These are phyloP conservation scores for Populus tremula DNA, from an alignment of 345 rosid genomes.

Conservation along the genomic window DNA sequence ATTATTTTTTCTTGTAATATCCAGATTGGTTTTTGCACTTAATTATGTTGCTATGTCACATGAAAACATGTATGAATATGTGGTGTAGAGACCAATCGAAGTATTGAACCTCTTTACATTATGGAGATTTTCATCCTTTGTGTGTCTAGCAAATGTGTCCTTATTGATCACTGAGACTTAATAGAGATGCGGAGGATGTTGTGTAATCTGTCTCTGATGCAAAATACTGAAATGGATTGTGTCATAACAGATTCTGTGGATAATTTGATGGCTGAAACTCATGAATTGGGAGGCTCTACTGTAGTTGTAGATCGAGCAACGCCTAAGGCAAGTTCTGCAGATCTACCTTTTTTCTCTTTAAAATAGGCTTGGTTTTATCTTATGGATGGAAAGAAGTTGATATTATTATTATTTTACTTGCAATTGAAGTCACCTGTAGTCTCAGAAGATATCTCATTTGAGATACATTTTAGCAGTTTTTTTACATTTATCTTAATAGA, in stretches of 20 bases:
- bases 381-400: not conserved
- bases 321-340: conserved; percentile 58
- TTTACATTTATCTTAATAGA: not conserved
- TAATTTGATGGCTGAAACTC: conserved; percentile 78
- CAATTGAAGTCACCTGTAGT: not conserved
- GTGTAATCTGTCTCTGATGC: not conserved
- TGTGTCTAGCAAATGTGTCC: not conserved
- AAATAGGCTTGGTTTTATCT: not conserved
- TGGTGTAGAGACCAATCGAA: not conserved
- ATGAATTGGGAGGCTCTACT: conserved; percentile 86
- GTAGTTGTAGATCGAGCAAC: conserved; percentile 97
- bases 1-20: conserved; percentile 5
- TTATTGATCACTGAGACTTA: not conserved
- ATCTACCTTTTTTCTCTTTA: not conserved
- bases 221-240: not conserved
- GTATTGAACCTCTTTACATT: not conserved
- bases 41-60: not conserved
- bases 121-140: not conserved
- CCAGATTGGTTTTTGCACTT: not conserved
- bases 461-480: not conserved
- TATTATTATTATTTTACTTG: not conserved
- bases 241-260: conserved; percentile 75
- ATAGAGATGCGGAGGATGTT: not conserved
- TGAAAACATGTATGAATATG: not conserved
- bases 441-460: not conserved